Evolutionary conservation across 768 basidiomycete genomes (phyloP).

Genomic region (Boletellus sp.): DNA sequence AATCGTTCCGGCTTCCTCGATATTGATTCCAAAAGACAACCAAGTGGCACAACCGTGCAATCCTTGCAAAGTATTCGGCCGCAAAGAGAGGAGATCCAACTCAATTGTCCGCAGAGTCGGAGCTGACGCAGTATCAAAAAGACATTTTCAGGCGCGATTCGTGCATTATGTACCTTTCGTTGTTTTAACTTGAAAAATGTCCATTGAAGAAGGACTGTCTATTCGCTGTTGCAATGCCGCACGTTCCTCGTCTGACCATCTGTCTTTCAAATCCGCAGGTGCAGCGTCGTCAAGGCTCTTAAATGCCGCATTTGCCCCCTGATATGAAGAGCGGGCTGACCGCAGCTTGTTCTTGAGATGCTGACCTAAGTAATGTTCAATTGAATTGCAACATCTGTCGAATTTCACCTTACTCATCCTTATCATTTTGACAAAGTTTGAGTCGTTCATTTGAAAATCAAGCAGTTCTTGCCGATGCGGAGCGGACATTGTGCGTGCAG

Average conservation of each 20-base stretch:
- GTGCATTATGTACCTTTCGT: background rate
- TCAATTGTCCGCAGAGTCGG: background rate
- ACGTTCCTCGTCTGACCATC: no score
- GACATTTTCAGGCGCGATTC: no score
- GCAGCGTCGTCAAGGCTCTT: no score
- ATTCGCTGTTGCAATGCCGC: no score
- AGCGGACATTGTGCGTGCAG: slow-evolving; percentile 19
- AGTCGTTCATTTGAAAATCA: slow-evolving; percentile 1
- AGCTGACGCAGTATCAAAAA: background rate
- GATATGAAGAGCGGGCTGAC: no score
- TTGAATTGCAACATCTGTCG: no score
- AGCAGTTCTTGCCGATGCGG: slow-evolving; percentile 25
- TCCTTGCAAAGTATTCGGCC: fast-evolving
- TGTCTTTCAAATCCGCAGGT: no score
- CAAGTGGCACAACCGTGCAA: background rate
- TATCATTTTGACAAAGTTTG: no score
- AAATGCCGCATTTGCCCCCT: no score
- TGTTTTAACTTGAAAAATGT: background rate
- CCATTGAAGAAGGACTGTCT: background rate
- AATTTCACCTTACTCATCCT: no score
- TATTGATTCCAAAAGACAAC: background rate
- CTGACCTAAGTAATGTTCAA: no score
- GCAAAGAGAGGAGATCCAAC: background rate
- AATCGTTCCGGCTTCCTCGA: background rate
- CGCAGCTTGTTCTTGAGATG: no score